A percentile compares a stretch with the other conserved stretches of the same genome.
Evolutionary conservation across 495 filamentous ascomycete species (phyloP).

Genomic region (Aspergillus baeticus): DNA sequence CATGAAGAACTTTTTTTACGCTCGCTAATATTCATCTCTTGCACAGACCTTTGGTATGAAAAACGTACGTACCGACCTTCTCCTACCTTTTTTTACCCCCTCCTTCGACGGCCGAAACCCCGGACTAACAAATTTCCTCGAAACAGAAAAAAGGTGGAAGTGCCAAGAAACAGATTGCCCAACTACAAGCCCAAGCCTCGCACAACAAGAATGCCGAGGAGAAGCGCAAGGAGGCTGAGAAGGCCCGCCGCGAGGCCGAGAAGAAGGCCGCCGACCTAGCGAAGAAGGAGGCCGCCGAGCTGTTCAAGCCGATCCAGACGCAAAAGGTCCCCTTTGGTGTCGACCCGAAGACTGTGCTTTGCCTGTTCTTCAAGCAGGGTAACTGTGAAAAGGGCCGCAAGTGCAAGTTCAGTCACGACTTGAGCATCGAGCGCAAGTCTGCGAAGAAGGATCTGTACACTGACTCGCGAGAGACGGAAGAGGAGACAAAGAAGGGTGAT

Average conservation of each 20-base stretch:
- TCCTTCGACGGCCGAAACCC: constrained; percentile 12
- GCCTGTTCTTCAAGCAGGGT: constrained; percentile 93
- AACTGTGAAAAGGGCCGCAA: constrained; percentile 96
- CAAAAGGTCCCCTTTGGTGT: constrained; percentile 98
- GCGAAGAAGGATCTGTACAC: constrained; percentile 92
- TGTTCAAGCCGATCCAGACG: constrained; percentile 92
- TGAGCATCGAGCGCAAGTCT: constrained; percentile 82
- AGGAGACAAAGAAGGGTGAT: constrained; percentile 83
- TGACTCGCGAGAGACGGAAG: constrained; percentile 75
- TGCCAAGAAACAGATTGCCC: constrained; percentile 85
- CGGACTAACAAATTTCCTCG: constrained; percentile 8
- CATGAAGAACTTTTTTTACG: not conserved
- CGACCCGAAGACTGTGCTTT: constrained; percentile 97
- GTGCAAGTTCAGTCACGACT: constrained; percentile 97
- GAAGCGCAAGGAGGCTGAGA: constrained; percentile 89
- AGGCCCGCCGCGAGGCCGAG: constrained; percentile 77
- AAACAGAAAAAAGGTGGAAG: constrained; percentile 84
- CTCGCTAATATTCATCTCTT: constrained; percentile 17
- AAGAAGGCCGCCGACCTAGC: constrained; percentile 84
- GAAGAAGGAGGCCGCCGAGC: constrained; percentile 70
- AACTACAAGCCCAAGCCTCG: constrained; percentile 68
- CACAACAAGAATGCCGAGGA: constrained; percentile 75
- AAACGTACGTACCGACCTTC: constrained; percentile 59
- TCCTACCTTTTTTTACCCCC: constrained; percentile 9
- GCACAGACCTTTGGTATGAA: constrained; percentile 93